Evolutionary conservation across 2,329 filamentous ascomycete species (phyloP).

Genomic region (Diaporthe sp.): DNA sequence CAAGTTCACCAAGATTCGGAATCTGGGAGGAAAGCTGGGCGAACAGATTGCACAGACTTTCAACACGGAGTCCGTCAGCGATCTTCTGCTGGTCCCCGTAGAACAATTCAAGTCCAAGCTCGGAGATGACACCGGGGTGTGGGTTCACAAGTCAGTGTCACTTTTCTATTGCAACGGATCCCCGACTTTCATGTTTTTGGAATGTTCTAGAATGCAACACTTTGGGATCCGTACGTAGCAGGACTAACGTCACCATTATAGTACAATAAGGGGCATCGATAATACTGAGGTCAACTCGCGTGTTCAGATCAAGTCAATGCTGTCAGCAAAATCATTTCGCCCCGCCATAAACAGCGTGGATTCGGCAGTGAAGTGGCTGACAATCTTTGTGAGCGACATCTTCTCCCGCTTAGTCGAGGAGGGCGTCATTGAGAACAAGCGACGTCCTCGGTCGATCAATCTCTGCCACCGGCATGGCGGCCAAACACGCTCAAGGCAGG

Average conservation of each 20-base stretch:
- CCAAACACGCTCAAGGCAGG: constrained; percentile 80
- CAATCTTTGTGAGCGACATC: constrained; percentile 93
- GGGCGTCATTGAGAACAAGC: constrained; percentile 86
- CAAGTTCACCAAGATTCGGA: constrained; percentile 95
- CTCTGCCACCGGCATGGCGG: constrained; percentile 81
- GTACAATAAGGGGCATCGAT: constrained; percentile 85
- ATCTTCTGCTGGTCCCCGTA: constrained; percentile 77
- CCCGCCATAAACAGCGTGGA: constrained; percentile 83
- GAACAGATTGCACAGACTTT: constrained; percentile 87
- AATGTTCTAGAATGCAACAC: no score
- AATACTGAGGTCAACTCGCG: constrained; percentile 88
- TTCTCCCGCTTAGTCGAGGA: constrained; percentile 91
- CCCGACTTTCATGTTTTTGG: no score
- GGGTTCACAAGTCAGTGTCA: constrained; percentile 73
- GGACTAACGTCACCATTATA: no score
- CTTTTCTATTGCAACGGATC: no score
- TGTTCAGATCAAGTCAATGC: constrained; percentile 96
- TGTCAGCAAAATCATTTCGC: constrained; percentile 94
- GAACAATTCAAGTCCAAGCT: constrained; percentile 82
- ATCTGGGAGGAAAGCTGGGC: constrained; percentile 94
- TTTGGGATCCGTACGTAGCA: no score
- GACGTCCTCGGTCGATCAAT: constrained; percentile 86
- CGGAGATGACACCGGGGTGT: constrained; percentile 84
- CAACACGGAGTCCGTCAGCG: constrained; percentile 80
- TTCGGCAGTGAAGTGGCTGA: constrained; percentile 85